These are phyloP conservation scores for Ceratobasidium sp. DNA, from an alignment of 1,284 basidiomycete species.

Conservation along the genomic window DNA sequence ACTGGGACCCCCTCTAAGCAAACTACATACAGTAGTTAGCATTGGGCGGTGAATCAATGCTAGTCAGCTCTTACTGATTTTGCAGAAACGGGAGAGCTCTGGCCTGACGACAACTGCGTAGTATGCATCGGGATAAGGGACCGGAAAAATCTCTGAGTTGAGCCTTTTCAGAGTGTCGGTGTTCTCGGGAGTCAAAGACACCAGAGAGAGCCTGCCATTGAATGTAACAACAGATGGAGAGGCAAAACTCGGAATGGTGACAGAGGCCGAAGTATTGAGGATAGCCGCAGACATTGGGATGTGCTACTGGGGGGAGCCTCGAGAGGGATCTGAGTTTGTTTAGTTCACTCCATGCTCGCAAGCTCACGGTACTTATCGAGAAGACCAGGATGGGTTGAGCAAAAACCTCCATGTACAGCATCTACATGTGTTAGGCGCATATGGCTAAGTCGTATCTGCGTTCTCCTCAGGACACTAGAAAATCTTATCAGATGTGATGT, in stretches of 20 bases:
- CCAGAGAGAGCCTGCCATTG: constrained; percentile 7
- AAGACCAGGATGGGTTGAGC: background rate
- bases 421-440: background rate
- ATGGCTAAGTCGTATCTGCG: background rate
- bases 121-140: constrained; percentile 32
- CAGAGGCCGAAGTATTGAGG: background rate
- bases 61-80: background rate
- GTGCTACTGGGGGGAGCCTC: background rate
- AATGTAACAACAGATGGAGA: background rate
- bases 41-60: background rate
- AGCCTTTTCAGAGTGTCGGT: constrained; percentile 18
- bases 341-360: background rate
- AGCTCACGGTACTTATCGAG: background rate
- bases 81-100: constrained; percentile 14
- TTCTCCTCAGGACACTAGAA: background rate
- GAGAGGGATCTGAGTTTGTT: background rate
- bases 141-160: constrained; percentile 25
- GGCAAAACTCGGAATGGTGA: background rate
- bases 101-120: constrained; percentile 9
- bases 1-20: constrained; percentile 17
- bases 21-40: background rate
- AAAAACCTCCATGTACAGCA: background rate
- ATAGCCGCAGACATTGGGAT: background rate
- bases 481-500: background rate
- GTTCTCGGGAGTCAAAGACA: constrained; percentile 23